Evolutionary conservation across 108 stramenopile genomes (phyloP), one percentile per base, ranked within the genome.

Genomic region (Nitzschia sp.): DNA sequence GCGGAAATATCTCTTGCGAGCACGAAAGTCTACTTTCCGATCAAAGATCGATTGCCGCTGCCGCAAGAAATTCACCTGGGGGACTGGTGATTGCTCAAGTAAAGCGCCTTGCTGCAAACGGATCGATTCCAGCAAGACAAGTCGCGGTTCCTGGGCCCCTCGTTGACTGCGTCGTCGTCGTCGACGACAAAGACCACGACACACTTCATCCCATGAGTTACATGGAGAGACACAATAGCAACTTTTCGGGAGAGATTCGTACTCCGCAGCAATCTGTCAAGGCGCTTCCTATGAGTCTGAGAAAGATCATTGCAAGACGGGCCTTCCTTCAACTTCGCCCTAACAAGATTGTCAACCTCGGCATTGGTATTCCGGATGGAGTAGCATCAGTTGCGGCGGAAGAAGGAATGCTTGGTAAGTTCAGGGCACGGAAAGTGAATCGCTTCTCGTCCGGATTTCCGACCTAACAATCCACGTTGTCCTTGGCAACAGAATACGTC

Each of bases 21-120:
- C 82, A 87, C 55, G 89, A 94, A 57, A 74, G 71, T 30, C 48
- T 94, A 25, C 68, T 86, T 8, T 86, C 87, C 42, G 92, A 93
- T 67, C 47, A 55, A 55, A 67, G 66, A 56, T 34, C 51, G 35
- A 86, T 79, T 35, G 77, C 80, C 27, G 89, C 92, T 19, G 83
- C 80, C 27, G 89, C 89, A 5, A 86, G 86, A n/a, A 74, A 75
- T 29, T 86, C 85, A 56, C 76, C 71, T 25, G 89, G 92, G 31
- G 92, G 92, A 1, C 58, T 94, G 19, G 86, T 89, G 6, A 79
- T 94, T 56, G 92, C 92, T 4, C 88, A 94, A 74, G 92, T 94
- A 11, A 87, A 89, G 46, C 71, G 89, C 11, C 28, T 93, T 38
- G 74, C 83, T 26, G 85, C 73, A 26, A 74, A 75, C 25, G 77